Evolutionary conservation across 2,329 filamentous ascomycete genomes (phyloP), one percentile per base, ranked within the genome.

Genomic region (Pseudogymnoascus sp.): DNA sequence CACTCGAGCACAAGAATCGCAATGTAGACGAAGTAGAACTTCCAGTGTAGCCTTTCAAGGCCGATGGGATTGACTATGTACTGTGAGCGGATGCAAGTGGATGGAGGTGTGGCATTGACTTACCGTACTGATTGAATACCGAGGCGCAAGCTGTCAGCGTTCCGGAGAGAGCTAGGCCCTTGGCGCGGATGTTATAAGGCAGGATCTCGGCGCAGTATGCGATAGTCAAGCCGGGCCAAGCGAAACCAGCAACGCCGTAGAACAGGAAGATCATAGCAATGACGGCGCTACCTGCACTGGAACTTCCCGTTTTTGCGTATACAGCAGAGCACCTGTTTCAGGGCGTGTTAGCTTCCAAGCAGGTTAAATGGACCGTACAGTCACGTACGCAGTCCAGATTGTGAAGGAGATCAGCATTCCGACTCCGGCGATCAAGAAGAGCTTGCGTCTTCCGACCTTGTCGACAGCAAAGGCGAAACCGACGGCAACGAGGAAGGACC

Each of bases 211-310:
- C 65, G 2, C 41, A 49, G 42, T 70, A 69, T 1, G 64, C 55
- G 30, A 66, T 62, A 1, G 65, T 66, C 2, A 68, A 45, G 16
- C 67, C 68, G 4, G 64, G 64, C 65, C 64, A 69, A 1, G 65
- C 67, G 7, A 73, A 63, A 22, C 72, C 71, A 25, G 68, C 72
- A 16, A 66, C 67, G 1, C 68, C 70, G 41, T 71, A 72, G 65
- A 72, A 75, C 6, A 75, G 62, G 63, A 75, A 76, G 38, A 76
- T 69, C 62, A 75, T 71, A 0, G 72, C 72, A 11, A 75, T 67
- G 2, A 74, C 73, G 2, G 73, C 71, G 52, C 71, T 65, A 0
- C 69, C 71, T 0, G 72, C 70, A 2, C 69, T 61, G 33, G 65
- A 64, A 5, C 42, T 65, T 14, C 55, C 59, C 0, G 62, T 66